Evolutionary conservation across 371 early-diverging fungal species (phyloP), one percentile per base, ranked within the genome.

Genomic region (Furculomyces boomerangus): DNA sequence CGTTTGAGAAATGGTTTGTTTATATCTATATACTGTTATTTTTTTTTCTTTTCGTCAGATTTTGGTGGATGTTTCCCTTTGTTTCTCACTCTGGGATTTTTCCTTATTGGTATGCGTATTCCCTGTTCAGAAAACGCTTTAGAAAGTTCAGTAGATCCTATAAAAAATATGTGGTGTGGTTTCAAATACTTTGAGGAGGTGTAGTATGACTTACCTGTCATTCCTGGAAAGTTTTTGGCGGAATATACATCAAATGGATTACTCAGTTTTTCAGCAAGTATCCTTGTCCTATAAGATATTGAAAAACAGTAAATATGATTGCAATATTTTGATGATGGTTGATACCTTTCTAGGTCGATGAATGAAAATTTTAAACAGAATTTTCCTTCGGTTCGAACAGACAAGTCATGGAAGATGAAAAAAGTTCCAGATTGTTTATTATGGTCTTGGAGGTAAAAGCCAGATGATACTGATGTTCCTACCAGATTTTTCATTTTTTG

Each of bases 391-490:
- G 70, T 70, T 31, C 75, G 60, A 45, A 74, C 64, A 2, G 72
- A 70, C 32, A 74, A 49, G 50, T 74, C 76, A 41, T 64, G 66
- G 56, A 74, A 74, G 28, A 65, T 72, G 32, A 70, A 70, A 41
- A 69, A 88, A 43, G 86, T 79, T 13, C 84, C 84, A 27, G 74
- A 73, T 26, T 79, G 30, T 67, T 46, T 79, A 49, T 81, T 64
- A 5, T 74, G 53, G 59, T 84, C 80, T 39, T 72, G 73, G 14
- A 90, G 71, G 28, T 77, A 66, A 32, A 74, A 73, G 1, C 82
- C 82, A 2, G 85, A 79, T 0, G 84, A 72, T 0, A 81, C 81
- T 10, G 75, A 74, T 3, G 80, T 74, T 1, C 90, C 88, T 13
- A 86, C 76, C 18, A 84, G 60, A 45, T 81, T 83, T 28, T 75